These are phyloP conservation scores for Citrullus mucosospermus DNA, from an alignment of 306 rosid genomes.

Conservation along the genomic window DNA sequence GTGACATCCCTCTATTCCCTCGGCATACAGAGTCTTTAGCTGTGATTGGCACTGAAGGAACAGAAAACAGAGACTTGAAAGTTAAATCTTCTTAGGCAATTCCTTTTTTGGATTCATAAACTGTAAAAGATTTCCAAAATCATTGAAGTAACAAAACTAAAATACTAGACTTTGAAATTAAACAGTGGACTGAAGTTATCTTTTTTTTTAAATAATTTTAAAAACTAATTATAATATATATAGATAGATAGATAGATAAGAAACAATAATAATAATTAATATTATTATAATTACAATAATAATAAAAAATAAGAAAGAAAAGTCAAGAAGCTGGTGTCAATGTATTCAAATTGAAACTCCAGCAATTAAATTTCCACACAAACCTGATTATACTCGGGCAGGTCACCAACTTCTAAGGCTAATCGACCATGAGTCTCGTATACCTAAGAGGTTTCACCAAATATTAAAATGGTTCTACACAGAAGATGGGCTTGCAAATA, in stretches of 20 bases:
- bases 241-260: no score
- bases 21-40: constrained; percentile 67
- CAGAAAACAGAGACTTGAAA: neutral
- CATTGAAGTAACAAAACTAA: neutral
- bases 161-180: neutral
- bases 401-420: constrained; percentile 85
- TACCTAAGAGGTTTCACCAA: constrained; percentile 40
- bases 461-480: neutral
- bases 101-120: neutral
- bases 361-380: constrained; percentile 6
- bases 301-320: neutral
- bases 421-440: constrained; percentile 94
- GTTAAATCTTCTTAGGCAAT: neutral
- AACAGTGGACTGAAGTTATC: neutral
- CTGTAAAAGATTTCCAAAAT: neutral
- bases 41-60: constrained; percentile 88
- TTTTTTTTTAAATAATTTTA: neutral
- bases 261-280: no score
- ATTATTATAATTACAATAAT: no score
- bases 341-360: neutral
- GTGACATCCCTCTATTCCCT: constrained; percentile 77
- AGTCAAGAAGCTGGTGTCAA: neutral
- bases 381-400: constrained; percentile 94
- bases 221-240: no score
- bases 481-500: neutral